These are phyloP conservation scores for Phytomonas serpens DNA, from an alignment of 208 protist species.

Conservation along the genomic window DNA sequence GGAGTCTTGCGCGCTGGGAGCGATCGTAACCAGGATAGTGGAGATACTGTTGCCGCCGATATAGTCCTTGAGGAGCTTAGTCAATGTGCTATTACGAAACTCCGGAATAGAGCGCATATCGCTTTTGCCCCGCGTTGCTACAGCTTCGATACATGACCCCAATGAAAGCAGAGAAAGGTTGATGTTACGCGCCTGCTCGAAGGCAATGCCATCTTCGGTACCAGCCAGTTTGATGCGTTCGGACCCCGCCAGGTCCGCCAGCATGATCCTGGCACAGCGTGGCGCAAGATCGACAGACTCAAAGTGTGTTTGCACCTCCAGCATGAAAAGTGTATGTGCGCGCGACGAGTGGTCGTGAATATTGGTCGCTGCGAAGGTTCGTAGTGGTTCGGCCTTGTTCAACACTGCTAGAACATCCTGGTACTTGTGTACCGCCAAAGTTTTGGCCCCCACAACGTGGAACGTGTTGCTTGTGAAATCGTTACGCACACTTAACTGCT, in stretches of 20 bases:
- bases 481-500: conserved; percentile 79
- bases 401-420: conserved; percentile 81
- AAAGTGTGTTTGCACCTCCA: conserved; percentile 66
- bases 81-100: conserved; percentile 81
- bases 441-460: conserved; percentile 74
- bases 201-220: conserved; percentile 55
- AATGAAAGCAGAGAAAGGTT: conserved; percentile 76
- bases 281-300: conserved; percentile 42
- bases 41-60: conserved; percentile 82
- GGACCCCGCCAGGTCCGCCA: conserved; percentile 76
- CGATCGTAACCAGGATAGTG: conserved; percentile 73
- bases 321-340: conserved; percentile 76
- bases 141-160: conserved; percentile 75
- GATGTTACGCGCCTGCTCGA: conserved; percentile 82
- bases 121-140: conserved; percentile 36
- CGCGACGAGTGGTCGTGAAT: conserved; percentile 80
- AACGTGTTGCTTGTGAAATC: conserved; percentile 82
- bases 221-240: conserved; percentile 73
- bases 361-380: conserved; percentile 85
- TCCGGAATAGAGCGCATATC: conserved; percentile 42
- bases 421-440: conserved; percentile 63
- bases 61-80: conserved; percentile 83
- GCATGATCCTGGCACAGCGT: conserved; percentile 55
- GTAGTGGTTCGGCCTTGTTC: conserved; percentile 67
- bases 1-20: conserved; percentile 50